A percentile compares a stretch with the other conserved stretches of the same genome.
phyloP scores from a whole-genome alignment of 1,284 basidiomycete species.

The Abortiporus biennis region DNA sequence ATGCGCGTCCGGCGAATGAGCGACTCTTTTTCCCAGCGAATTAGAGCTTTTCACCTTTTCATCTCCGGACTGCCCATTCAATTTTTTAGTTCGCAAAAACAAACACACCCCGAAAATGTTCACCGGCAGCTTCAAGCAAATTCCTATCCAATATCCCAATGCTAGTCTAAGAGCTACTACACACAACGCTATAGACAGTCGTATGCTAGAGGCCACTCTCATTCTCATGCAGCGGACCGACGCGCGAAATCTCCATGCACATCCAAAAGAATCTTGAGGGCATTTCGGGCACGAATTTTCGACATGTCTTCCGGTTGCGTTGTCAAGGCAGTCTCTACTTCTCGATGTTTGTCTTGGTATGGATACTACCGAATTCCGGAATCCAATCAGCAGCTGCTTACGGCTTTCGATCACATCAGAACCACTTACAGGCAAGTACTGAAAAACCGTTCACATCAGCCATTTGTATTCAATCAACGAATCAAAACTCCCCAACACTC shows the following conservation, averaged over 20 bases:
- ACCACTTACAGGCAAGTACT: slow-evolving; percentile 14
- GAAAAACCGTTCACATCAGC: slow-evolving; percentile 2
- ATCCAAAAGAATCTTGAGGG: slow-evolving; percentile 83
- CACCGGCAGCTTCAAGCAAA: background rate
- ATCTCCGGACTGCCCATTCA: no score
- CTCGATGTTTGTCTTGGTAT: slow-evolving; percentile 57
- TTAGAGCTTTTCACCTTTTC: no score
- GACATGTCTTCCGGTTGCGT: slow-evolving; percentile 78
- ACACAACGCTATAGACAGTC: background rate
- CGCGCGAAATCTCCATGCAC: slow-evolving; percentile 73
- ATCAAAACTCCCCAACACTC: slow-evolving; percentile 10
- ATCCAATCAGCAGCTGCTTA: slow-evolving; percentile 14
- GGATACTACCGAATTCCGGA: slow-evolving; percentile 54
- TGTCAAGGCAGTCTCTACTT: slow-evolving; percentile 66
- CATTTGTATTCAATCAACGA: slow-evolving; percentile 3
- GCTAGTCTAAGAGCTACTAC: no score
- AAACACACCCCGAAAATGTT: no score
- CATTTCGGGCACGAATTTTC: slow-evolving; percentile 85
- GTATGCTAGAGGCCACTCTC: no score
- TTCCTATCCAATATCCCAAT: background rate
- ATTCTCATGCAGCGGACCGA: slow-evolving; percentile 13
- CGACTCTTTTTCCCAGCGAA: no score
- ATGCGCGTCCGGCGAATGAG: no score
- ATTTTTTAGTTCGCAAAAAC: background rate
- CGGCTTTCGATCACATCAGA: background rate